Conservation (phyloP, 2,329 filamentous ascomycete genomes). For the Lachnellula occidentalis region DNA sequence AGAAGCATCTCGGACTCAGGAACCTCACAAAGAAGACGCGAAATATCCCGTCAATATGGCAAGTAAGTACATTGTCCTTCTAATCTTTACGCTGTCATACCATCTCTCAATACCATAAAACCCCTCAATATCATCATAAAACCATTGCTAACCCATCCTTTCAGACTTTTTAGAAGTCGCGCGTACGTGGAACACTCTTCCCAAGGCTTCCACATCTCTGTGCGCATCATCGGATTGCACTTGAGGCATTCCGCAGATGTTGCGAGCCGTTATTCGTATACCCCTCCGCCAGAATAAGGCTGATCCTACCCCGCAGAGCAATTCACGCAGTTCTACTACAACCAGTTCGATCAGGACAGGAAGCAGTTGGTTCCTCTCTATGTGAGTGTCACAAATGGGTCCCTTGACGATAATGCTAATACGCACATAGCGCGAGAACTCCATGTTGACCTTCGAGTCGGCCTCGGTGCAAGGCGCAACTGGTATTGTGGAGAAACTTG, state of each 20-base stretch:
- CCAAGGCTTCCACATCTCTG: background rate
- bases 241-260: background rate
- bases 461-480: slow-evolving; percentile 56
- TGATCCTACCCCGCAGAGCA: slow-evolving; percentile 52
- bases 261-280: background rate
- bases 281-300: slow-evolving; percentile 1
- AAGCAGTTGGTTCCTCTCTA: slow-evolving; percentile 65
- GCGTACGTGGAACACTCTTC: slow-evolving; percentile 31
- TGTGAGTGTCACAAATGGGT: slow-evolving; percentile 51
- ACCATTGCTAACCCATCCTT: slow-evolving; percentile 17
- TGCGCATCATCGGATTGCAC: background rate
- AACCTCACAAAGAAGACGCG: background rate
- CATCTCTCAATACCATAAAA: background rate
- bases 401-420: slow-evolving; percentile 10
- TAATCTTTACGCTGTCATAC: background rate
- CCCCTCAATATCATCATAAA: background rate
- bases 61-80: slow-evolving; percentile 20
- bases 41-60: slow-evolving; percentile 25
- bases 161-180: slow-evolving; percentile 38
- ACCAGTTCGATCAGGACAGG: slow-evolving; percentile 74
- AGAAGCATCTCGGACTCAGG: background rate
- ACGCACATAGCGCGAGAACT: slow-evolving; percentile 61
- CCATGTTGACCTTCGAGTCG: slow-evolving; percentile 92
- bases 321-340: slow-evolving; percentile 89
- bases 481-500: slow-evolving; percentile 74